These are phyloP conservation scores for Pseudomonodictys pantanalensis DNA, from an alignment of 495 filamentous ascomycete species.

Conservation along the genomic window DNA sequence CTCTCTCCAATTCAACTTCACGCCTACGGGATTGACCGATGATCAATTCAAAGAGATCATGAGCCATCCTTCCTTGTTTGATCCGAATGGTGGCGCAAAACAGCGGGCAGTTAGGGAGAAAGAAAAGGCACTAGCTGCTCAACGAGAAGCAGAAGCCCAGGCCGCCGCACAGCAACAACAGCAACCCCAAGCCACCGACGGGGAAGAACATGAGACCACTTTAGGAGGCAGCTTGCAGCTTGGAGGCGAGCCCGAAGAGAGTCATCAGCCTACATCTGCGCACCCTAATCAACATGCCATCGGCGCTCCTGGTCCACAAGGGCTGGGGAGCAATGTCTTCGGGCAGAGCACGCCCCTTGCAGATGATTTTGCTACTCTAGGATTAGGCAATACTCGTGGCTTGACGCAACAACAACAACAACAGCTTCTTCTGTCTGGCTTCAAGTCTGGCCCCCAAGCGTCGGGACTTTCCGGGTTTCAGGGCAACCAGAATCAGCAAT, in stretches of 20 bases:
- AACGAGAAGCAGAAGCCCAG: slow-evolving; percentile 58
- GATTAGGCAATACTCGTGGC: slow-evolving; percentile 58
- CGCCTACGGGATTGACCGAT: slow-evolving; percentile 47
- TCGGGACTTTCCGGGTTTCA: slow-evolving; percentile 58
- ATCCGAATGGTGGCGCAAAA: slow-evolving; percentile 71
- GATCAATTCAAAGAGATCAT: slow-evolving; percentile 57
- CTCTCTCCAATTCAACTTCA: slow-evolving; percentile 63
- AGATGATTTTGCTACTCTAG: slow-evolving; percentile 54
- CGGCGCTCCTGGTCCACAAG: slow-evolving; percentile 71
- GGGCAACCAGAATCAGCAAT: slow-evolving; percentile 41
- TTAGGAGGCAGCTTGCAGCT: slow-evolving; percentile 85
- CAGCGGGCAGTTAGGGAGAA: slow-evolving; percentile 64
- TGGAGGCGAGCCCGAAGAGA: slow-evolving; percentile 84
- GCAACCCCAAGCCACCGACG: slow-evolving; percentile 20
- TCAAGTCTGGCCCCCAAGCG: slow-evolving; percentile 57
- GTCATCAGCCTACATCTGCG: slow-evolving; percentile 48
- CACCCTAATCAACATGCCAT: slow-evolving; percentile 56
- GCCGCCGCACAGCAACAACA: slow-evolving; percentile 48
- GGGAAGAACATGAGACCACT: slow-evolving; percentile 48
- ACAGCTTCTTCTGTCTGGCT: slow-evolving; percentile 53
- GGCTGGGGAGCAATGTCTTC: slow-evolving; percentile 40
- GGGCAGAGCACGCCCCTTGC: slow-evolving; percentile 48
- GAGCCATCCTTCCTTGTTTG: slow-evolving; percentile 75
- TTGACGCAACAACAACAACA: slow-evolving; percentile 81
- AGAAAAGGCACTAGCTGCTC: slow-evolving; percentile 54